Evolutionary conservation across 2,329 filamentous ascomycete genomes (phyloP), one percentile per base, ranked within the genome.

Genomic region (Colletotrichum sp.): DNA sequence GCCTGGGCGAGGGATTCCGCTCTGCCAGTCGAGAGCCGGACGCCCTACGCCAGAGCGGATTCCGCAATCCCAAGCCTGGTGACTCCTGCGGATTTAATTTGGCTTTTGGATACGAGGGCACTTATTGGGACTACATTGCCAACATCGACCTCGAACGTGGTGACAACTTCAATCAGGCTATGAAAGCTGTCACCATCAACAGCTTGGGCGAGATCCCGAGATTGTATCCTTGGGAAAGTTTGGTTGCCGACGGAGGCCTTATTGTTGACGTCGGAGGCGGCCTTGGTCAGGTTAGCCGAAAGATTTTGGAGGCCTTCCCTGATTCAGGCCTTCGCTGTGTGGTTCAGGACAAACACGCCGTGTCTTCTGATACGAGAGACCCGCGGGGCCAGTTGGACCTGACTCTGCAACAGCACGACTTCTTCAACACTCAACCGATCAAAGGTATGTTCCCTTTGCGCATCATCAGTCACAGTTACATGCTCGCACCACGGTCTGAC

Each of bases 311-410:
- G 10, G 44, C 44, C n/a, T 52, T 52, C 44, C 44, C 44, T 22
- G 12, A 52, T 22, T 22, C 44, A 8, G 44, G 44, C 1, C 44
- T 52, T 0, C 44, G 44, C n/a, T 52, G 44, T 52, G 44, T 52
- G n/a, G 44, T 52, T 15, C 44, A 52, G 44, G 44, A 52, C 44
- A 52, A 52, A 8, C 44, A 52, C n/a, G 44, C 44, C 3, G 44
- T 52, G n/a, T 52, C 44, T 0, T 52, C n/a, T 8, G 12, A 13
- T 24, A 15, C 4, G 10, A 52, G 44, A 13, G 6, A 22, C 2
- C 2, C 44, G 0, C 10, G 44, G 3, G 1, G 6, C 44, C n/a
- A 52, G 0, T 22, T 52, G n/a, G 44, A 52, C 1, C 0, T 52
- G 1, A 52, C 44, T 5, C 44, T 52, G n/a, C 44, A 52, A 24